Percentiles rank a stretch among this genome's conserved stretches.
Evolutionary conservation across 2,329 filamentous ascomycete species (phyloP).

Genomic region (Cryphonectria parasitica): DNA sequence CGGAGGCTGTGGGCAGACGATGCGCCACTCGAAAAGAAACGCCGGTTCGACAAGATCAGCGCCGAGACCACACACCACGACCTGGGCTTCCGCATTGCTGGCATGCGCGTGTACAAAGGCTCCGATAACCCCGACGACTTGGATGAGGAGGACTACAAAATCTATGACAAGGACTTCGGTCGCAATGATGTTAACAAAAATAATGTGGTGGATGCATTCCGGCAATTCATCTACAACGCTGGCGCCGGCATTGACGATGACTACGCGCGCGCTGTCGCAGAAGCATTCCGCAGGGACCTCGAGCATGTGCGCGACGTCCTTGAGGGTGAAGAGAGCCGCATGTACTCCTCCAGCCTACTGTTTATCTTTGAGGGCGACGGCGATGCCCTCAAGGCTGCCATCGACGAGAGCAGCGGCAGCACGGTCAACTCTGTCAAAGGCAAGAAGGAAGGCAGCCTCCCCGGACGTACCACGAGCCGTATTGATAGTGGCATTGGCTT

Average conservation of each 20-base stretch:
- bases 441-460: constrained; percentile 33
- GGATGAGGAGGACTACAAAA: constrained; percentile 58
- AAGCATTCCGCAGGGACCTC: constrained; percentile 58
- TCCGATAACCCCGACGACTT: constrained; percentile 55
- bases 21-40: constrained; percentile 61
- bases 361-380: constrained; percentile 70
- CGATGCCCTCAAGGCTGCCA: constrained; percentile 53
- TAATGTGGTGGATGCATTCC: constrained; percentile 59
- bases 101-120: constrained; percentile 67
- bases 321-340: constrained; percentile 61
- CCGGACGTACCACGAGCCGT: constrained; percentile 46
- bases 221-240: constrained; percentile 62
- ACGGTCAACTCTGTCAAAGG: constrained; percentile 60
- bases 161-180: constrained; percentile 68
- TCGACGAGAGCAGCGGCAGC: constrained; percentile 57
- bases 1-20: constrained; percentile 83
- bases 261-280: constrained; percentile 58
- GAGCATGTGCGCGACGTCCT: constrained; percentile 56
- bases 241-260: constrained; percentile 62
- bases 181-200: constrained; percentile 54
- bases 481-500: constrained; percentile 61
- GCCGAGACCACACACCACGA: constrained; percentile 62
- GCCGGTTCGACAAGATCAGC: constrained; percentile 63
- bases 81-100: constrained; percentile 66
- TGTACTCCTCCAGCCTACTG: constrained; percentile 66